Percentiles rank a stretch among this genome's conserved stretches.
phyloP scores from a whole-genome alignment of 495 filamentous ascomycete genomes.

The Patellaria atrata region DNA sequence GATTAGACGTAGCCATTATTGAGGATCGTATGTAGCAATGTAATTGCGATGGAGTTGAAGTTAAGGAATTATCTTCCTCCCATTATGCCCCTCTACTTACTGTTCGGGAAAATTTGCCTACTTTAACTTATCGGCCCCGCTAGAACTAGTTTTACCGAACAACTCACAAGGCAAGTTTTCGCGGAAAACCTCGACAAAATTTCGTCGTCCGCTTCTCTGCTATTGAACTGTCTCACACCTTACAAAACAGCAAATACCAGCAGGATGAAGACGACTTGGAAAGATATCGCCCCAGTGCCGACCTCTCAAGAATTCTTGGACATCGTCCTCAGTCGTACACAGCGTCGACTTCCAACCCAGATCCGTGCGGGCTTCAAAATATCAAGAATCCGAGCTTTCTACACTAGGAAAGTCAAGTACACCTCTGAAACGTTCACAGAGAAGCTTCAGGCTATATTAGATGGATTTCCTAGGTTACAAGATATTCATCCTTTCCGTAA shows the following conservation, averaged over 20 bases:
- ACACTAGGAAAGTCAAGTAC: conserved; percentile 96
- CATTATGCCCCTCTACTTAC: too few relatives aligned
- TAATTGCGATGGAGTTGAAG: too few relatives aligned
- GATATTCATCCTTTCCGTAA: conserved; percentile 96
- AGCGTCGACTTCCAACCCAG: conserved; percentile 87
- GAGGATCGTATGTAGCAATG: neutral
- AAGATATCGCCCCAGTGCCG: conserved; percentile 79
- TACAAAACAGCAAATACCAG: too few relatives aligned
- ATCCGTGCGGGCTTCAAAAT: conserved; percentile 96
- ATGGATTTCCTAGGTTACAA: conserved; percentile 83
- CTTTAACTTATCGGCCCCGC: too few relatives aligned
- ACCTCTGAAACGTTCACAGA: conserved; percentile 96
- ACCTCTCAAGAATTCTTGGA: conserved; percentile 92
- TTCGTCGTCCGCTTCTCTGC: too few relatives aligned
- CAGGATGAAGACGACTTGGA: conserved; percentile 58
- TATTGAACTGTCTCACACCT: too few relatives aligned
- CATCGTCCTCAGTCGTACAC: conserved; percentile 82
- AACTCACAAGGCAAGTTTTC: too few relatives aligned
- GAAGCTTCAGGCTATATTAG: conserved; percentile 75
- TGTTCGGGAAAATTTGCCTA: too few relatives aligned
- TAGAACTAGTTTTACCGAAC: too few relatives aligned
- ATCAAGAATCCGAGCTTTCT: conserved; percentile 75
- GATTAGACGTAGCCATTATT: neutral
- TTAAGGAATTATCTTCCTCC: too few relatives aligned
- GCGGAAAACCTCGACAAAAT: too few relatives aligned